A percentile compares a stretch with the other conserved stretches of the same genome.
phyloP scores from a whole-genome alignment of 2,329 filamentous ascomycete genomes.

The Claviceps monticola region DNA sequence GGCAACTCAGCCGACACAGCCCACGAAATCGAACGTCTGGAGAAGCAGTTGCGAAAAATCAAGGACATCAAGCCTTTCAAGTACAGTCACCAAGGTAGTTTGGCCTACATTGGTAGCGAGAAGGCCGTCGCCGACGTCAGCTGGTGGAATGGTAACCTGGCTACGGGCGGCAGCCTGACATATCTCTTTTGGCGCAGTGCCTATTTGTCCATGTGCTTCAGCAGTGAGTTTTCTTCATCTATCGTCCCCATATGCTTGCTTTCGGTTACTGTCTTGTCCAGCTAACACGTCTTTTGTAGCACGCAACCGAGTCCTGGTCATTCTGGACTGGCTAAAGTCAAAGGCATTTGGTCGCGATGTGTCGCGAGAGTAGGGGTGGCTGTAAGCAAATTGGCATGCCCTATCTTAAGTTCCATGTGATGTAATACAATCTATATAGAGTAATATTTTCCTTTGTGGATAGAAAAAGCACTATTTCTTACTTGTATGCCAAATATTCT shows the following conservation, averaged over 20 bases:
- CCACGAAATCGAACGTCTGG: constrained; percentile 67
- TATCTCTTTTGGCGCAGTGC: constrained; percentile 98
- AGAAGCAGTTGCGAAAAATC: constrained; percentile 75
- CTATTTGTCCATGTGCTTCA: constrained; percentile 99
- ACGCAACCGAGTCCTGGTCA: constrained; percentile 84
- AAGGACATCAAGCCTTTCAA: constrained; percentile 96
- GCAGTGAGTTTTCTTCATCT: constrained; percentile 53
- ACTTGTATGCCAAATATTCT: neutral
- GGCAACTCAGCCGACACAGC: constrained; percentile 55
- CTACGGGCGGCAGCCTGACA: constrained; percentile 82
- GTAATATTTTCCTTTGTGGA: neutral
- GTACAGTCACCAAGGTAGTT: constrained; percentile 92
- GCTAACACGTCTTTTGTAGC: constrained; percentile 33
- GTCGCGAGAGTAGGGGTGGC: constrained; percentile 52
- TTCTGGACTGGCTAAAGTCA: constrained; percentile 93
- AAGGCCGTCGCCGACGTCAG: constrained; percentile 94
- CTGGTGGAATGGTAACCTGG: constrained; percentile 95
- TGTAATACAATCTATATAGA: neutral
- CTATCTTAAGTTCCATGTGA: neutral
- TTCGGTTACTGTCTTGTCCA: neutral
- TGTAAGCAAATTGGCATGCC: neutral
- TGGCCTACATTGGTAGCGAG: constrained; percentile 97
- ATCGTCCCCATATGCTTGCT: neutral
- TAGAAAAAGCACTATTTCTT: neutral
- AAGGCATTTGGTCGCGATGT: constrained; percentile 95